Conservation (phyloP, 2,329 filamentous ascomycete genomes). For the Pseudocercospora fijiensis region DNA sequence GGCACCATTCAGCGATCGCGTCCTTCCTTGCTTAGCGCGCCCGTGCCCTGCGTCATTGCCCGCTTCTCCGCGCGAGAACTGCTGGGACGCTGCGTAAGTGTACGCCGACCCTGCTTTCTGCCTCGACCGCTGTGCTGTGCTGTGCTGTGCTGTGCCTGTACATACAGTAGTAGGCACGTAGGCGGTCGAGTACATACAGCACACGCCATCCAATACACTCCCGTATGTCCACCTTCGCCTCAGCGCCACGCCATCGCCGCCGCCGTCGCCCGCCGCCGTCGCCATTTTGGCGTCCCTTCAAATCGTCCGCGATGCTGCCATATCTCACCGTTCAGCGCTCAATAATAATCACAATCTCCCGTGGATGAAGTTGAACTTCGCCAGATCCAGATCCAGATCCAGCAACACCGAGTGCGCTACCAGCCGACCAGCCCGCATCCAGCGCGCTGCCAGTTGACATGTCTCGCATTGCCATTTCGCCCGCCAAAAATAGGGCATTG, state of each 20-base stretch:
- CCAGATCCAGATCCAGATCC: neutral
- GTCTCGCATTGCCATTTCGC: conserved; percentile 15
- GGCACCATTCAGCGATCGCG: conserved; percentile 11
- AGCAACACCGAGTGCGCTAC: neutral
- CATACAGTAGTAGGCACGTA: too few relatives aligned
- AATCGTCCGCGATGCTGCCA: neutral
- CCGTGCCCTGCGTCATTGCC: neutral
- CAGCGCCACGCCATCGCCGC: neutral
- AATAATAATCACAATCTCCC: neutral
- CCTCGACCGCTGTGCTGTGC: neutral
- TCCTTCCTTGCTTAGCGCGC: conserved; percentile 7
- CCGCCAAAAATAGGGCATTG: conserved; percentile 8
- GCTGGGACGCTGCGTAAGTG: conserved; percentile 4
- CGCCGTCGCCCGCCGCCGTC: too few relatives aligned
- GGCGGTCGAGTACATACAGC: too few relatives aligned
- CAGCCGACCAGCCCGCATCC: neutral
- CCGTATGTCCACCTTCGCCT: neutral
- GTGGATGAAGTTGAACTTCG: neutral
- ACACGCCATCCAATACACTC: neutral
- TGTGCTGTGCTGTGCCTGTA: too few relatives aligned
- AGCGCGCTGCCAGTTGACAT: neutral
- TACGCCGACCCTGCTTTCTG: conserved; percentile 1
- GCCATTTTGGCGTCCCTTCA: neutral
- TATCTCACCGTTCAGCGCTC: neutral
- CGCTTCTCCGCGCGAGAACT: neutral